Base-by-base conservation (phyloP, 805 yeast species). In the Saccharomyces mikatae region DNA sequence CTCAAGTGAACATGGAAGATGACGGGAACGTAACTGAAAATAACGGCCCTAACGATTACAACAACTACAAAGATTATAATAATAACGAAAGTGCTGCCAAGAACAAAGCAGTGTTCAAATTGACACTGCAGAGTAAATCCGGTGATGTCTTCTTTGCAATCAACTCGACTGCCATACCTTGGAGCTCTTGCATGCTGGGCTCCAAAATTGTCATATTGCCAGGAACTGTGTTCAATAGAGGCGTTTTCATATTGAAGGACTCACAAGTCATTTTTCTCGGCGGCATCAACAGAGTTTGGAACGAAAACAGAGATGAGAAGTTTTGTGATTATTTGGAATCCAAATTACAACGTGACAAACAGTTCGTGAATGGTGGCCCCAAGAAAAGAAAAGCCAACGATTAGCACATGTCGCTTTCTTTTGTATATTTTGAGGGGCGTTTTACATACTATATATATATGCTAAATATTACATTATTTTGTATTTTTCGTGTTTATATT, bases 121-220 rank as follows among this genome's bases (percentile, higher is more conserved):
- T 87, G 22, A 77, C 83, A 0, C 64, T 87, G 30, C 83, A 80
- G 62, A 89, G 83, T 58, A 64, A 71, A 11, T 56, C 58, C 17
- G 83, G 83, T 2, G 76, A 78, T 47, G 64, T 77, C 17, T 74
- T 79, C 53, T 84, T 75, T 63, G 94, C 82, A 0, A 74, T 83
- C 47, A 90, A 85, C 61, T 58, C 74, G 17, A 81, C 79, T 51
- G 77, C 79, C 41, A 60, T 86, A 41, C 66, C 74, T 0, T 83
- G 84, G 68, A 46, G 61, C 58, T 55, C 77, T 77, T 24, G 77
- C 75, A 76, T 76, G 47, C 62, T 83, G 49, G 92, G 90, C 0
- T 80, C 86, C 0, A 80, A 80, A 54, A 49, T 85, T n/a, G 61
- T 81, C 10, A 72, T 86, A 1, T 75, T 74, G 17, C 68, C 71